Base-by-base conservation (phyloP, 169 alveolate species). In the Cryptosporidium ubiquitum region DNA sequence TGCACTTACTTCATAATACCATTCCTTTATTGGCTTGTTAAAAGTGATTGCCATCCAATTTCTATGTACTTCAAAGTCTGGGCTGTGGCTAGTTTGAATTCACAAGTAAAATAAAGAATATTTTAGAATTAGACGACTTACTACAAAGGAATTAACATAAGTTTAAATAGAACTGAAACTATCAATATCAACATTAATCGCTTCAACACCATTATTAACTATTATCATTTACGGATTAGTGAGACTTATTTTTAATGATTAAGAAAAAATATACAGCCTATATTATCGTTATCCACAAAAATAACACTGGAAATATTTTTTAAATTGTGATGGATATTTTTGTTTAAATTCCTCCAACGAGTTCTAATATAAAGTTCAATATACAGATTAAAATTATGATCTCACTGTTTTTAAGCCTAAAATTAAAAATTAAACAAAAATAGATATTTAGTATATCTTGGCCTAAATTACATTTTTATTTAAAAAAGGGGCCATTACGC, bases 1-100 rank as follows among this genome's bases (percentile, higher is more conserved):
- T 51, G n/a, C 57, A 33, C 85, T 33, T 49, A 85, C 92, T 69
- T 92, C 93, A 49, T 42, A 57, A 85, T 95, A 95, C 97, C 96
- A 93, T 74, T 92, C 91, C 5, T 92, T 86, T 40, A 95, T 61
- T 31, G 97, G 96, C 49, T 92, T 91, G 23, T 92, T 73, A 70
- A 85, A 93, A 37, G 96, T 94, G 68, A 95, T 91, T 42, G 97
- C 96, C 93, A 94, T 93, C 96, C 96, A 95, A 91, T 95, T 95
- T 64, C 97, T 86, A 86, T 95, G 97, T 29, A 95, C 97, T 85
- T 95, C 97, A 92, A 94, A 95, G 91, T 95, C 97, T 18, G 96
- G 37, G 31, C 85, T 93, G 51, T 73, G 70, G 12, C 85, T 73
- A 39, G 23, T 39, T 14, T 16, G 20, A 26, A 58, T 33, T 58